phyloP scores from a whole-genome alignment of 169 alveolate species.

The Plasmodium inui region DNA sequence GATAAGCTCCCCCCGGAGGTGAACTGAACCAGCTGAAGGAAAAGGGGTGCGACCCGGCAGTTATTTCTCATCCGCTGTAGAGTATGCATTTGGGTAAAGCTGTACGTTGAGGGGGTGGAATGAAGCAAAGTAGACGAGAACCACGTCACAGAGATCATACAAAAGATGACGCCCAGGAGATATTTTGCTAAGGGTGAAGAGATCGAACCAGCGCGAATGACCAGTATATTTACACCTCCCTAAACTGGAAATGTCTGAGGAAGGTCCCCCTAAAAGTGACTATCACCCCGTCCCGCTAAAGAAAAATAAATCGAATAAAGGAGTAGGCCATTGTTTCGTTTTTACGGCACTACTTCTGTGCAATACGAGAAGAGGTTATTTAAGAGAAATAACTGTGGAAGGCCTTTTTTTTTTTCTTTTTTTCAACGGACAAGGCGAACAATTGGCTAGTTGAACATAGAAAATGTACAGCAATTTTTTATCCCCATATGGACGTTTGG shows the following conservation, averaged over 20 bases:
- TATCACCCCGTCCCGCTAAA: not conserved
- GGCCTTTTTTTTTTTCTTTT: not conserved
- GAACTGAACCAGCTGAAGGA: not conserved
- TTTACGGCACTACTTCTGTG: not conserved
- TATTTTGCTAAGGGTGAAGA: not conserved
- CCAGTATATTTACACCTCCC: not conserved
- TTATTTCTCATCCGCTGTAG: not conserved
- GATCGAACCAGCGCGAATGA: not conserved
- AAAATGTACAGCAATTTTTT: not conserved
- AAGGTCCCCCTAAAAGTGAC: not conserved
- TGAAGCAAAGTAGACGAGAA: not conserved
- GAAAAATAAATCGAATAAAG: not conserved
- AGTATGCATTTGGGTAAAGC: not conserved
- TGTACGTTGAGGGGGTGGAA: not conserved
- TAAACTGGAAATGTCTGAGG: not conserved
- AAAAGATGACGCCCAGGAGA: too few species aligned
- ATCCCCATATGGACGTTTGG: not conserved
- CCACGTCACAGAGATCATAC: not conserved
- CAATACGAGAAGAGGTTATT: not conserved
- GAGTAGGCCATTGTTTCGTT: not conserved
- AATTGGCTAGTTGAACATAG: not conserved
- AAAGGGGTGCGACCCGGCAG: not conserved
- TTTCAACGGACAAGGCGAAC: not conserved
- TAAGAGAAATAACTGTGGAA: not conserved
- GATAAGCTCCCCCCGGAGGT: not conserved